These are phyloP conservation scores for Aegilops sharonensis DNA, from an alignment of 176 grass and related monocot genomes.

Conservation along the genomic window DNA sequence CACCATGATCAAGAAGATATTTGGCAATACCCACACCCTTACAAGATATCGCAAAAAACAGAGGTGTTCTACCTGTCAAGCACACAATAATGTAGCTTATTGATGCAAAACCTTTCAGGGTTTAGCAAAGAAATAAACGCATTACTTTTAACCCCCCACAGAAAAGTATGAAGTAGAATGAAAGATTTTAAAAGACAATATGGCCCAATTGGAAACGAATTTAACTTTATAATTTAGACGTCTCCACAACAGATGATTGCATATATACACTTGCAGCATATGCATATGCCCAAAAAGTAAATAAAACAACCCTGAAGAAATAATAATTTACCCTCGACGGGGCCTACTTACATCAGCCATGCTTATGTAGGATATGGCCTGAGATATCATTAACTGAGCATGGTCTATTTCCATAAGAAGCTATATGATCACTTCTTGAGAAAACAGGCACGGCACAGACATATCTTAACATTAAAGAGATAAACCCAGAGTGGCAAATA, in stretches of 20 bases:
- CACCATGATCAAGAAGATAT: slow-evolving; percentile 33
- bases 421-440: background rate
- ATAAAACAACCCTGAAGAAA: background rate
- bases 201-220: background rate
- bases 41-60: slow-evolving; percentile 8
- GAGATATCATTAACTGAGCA: background rate
- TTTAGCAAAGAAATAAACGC: background rate
- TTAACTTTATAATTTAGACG: too few relatives aligned
- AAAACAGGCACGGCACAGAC: too few relatives aligned
- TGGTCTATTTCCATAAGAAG: background rate
- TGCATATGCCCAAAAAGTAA: background rate
- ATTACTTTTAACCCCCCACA: background rate
- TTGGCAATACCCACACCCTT: background rate
- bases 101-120: background rate
- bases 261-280: too few relatives aligned
- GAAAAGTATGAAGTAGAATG: background rate
- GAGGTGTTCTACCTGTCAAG: slow-evolving; percentile 27
- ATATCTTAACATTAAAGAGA: too few relatives aligned
- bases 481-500: too few relatives aligned
- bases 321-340: background rate
- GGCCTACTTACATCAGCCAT: background rate
- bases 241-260: too few relatives aligned
- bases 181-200: too few relatives aligned
- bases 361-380: background rate
- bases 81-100: background rate